Conservation (phyloP, 2,329 filamentous ascomycete genomes). For the Cytospora paraplurivora region DNA sequence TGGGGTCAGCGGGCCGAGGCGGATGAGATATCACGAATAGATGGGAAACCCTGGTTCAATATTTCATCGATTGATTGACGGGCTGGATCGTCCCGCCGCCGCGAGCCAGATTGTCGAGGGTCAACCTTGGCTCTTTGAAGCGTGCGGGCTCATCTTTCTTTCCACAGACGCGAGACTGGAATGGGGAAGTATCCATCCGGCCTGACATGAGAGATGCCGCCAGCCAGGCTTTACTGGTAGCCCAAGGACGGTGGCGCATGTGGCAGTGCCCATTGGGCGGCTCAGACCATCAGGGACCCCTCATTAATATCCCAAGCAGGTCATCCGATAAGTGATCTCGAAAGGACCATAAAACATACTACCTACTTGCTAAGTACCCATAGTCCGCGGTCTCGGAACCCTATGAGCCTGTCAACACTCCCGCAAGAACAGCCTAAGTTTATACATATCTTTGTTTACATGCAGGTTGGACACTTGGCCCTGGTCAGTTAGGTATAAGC, state of each 20-base stretch:
- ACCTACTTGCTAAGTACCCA: too few species aligned
- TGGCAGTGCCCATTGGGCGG: too few species aligned
- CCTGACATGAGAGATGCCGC: not conserved
- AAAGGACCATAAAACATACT: too few species aligned
- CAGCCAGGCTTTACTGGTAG: not conserved
- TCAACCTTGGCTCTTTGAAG: too few species aligned
- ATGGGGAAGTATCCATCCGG: too few species aligned
- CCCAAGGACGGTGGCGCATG: not conserved
- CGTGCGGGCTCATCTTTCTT: too few species aligned
- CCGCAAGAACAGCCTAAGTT: not conserved
- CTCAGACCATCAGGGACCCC: too few species aligned
- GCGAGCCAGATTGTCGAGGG: not conserved
- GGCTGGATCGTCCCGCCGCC: not conserved
- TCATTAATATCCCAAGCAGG: too few species aligned
- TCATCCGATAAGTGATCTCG: too few species aligned
- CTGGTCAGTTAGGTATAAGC: slow-evolving; percentile 1
- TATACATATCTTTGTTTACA: not conserved
- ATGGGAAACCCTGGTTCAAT: not conserved
- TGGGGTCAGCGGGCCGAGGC: slow-evolving; percentile 1
- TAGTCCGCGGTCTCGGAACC: too few species aligned
- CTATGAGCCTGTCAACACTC: not conserved
- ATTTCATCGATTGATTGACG: not conserved
- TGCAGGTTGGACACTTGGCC: slow-evolving; percentile 1
- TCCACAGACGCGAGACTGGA: too few species aligned
- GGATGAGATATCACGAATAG: not conserved